Conservation (phyloP, 75 land plant species). For the Sequoiadendron giganteum region DNA sequence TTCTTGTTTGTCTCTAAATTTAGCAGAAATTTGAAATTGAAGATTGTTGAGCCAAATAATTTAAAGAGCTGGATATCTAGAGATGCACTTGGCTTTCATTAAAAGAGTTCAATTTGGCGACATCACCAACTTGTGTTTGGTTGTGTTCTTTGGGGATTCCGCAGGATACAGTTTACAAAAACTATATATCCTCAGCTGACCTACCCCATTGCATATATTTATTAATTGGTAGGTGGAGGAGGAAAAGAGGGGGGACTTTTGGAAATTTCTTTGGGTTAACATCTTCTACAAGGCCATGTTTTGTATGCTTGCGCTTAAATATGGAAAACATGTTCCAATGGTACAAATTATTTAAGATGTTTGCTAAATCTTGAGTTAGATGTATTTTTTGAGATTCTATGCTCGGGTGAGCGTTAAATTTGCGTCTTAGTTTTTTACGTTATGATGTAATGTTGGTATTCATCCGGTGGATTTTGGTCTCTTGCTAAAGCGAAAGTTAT, state of each 20-base stretch:
- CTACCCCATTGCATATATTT: neutral
- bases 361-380: no score
- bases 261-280: neutral
- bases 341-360: no score
- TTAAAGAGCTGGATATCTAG: neutral
- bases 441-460: no score
- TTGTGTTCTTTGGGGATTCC: neutral
- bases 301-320: neutral
- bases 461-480: no score
- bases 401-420: no score
- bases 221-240: neutral
- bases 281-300: neutral
- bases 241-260: neutral
- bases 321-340: neutral
- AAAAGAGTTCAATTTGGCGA: neutral
- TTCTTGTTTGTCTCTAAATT: neutral
- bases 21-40: neutral
- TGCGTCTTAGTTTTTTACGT: no score
- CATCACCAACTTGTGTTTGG: neutral
- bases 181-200: neutral
- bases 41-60: neutral
- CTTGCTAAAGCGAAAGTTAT: no score
- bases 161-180: neutral
- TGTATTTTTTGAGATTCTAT: no score
- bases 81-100: neutral